Base-by-base conservation (phyloP, 2,329 filamentous ascomycete species). In the Neopestalotiopsis sp. region DNA sequence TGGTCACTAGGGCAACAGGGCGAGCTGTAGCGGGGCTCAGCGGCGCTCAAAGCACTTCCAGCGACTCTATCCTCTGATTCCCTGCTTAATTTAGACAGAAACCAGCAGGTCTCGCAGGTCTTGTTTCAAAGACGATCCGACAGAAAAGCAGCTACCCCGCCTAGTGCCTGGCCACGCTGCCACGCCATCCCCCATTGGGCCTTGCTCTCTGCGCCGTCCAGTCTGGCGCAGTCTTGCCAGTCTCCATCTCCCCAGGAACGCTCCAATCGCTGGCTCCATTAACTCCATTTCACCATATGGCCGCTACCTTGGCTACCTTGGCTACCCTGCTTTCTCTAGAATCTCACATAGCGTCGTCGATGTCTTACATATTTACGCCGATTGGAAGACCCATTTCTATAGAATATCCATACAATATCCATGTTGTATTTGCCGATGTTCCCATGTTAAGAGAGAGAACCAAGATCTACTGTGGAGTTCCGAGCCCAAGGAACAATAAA, bases 81-180 rank as follows among this genome's bases (percentile, higher is more conserved):
- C 63, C 24, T 20, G 63, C 63, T 66, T 66, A 66, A 56, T 66
- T 66, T 66, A 66, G 63, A 66, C 63, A 66, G 28, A 24, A 14
- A 30, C 24, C 57, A 59, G 57, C 57, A 59, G 45, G 45, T 52
- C 45, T 52, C 17, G 57, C 57, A 59, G 45, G 45, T 52, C 45
- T 52, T 20, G 45, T 52, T 52, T 52, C 45, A 52, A 52, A 52
- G 45, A 20, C 45, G 34, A 38, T 52, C 45, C 45, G 17, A 9
- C 34, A 38, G 17, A 17, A 52, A 52, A 24, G 17, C 45, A 24
- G 45, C 45, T 52, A 52, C 45, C 45, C 45, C 45, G 45, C 45
- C 20, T 20, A 52, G 45, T 20, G n/a, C 17, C n/a, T 52, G 45
- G 17, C 13, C 45, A 52, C 45, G 17, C n/a, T 17, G n/a, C 45